phyloP scores from a whole-genome alignment of 176 grass and related monocot species.

The Carex cristatella region DNA sequence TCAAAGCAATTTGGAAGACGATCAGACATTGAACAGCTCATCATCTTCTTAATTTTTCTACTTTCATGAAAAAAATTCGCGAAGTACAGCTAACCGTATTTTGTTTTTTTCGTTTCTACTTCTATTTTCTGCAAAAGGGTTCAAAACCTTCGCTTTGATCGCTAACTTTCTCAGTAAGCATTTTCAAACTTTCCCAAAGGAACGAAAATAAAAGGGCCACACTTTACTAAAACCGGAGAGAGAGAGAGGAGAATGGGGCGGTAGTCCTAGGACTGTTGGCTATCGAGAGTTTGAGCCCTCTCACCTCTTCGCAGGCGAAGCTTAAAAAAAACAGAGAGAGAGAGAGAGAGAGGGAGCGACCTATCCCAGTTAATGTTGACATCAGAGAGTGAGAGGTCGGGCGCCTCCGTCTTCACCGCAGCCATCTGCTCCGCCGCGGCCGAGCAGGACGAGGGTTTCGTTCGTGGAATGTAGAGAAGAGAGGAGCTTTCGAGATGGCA shows the following conservation, averaged over 20 bases:
- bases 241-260: background rate
- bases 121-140: background rate
- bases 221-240: background rate
- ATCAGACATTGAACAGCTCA: background rate
- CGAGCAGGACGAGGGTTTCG: conserved; percentile 1
- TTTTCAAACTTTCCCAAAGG: background rate
- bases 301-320: too few species aligned
- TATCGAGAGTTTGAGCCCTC: too few species aligned
- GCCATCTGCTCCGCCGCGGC: conserved; percentile 33
- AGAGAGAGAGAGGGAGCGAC: conserved; percentile 22
- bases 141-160: background rate
- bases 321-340: background rate
- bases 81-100: background rate
- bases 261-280: too few species aligned
- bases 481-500: conserved; percentile 1
- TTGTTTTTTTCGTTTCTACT: background rate
- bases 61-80: too few species aligned
- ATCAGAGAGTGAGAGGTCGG: conserved; percentile 57
- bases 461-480: background rate
- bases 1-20: background rate
- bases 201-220: background rate
- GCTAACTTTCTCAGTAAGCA: background rate
- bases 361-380: conserved; percentile 93
- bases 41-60: background rate
- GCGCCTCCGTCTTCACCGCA: conserved; percentile 42